phyloP scores from a whole-genome alignment of 1,284 basidiomycete species.

The Ceratobasidium sp. region DNA sequence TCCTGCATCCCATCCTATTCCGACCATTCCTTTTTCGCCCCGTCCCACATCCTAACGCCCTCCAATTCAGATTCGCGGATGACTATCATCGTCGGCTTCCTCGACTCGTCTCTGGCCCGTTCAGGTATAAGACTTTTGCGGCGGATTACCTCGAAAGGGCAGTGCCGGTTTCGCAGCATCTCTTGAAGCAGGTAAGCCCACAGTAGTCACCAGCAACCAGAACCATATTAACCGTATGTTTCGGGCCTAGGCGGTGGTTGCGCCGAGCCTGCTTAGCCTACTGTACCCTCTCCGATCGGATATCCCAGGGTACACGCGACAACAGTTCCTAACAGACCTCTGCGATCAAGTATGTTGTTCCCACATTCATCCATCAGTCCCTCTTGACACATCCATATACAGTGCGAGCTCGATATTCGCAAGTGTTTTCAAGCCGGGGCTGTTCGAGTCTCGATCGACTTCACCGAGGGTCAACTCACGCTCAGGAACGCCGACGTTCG shows the following conservation, averaged over 20 bases:
- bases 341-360: constrained; percentile 42
- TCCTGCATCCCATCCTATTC: background rate
- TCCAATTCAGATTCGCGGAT: constrained; percentile 50
- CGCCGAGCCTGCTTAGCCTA: constrained; percentile 51
- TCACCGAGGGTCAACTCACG: constrained; percentile 51
- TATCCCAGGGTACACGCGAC: constrained; percentile 50
- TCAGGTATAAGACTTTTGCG: constrained; percentile 50
- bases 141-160: constrained; percentile 49
- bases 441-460: constrained; percentile 51
- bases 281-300: constrained; percentile 50
- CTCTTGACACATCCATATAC: background rate
- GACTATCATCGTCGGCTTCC: constrained; percentile 51
- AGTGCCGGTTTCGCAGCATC: constrained; percentile 33
- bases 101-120: constrained; percentile 51
- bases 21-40: constrained; percentile 20
- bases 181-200: constrained; percentile 27
- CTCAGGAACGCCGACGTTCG: constrained; percentile 49
- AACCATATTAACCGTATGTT: background rate
- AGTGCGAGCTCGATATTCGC: constrained; percentile 52
- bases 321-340: constrained; percentile 50
- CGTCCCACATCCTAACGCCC: background rate
- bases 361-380: background rate
- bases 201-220: constrained; percentile 7
- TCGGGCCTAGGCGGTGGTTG: constrained; percentile 49
- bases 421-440: constrained; percentile 51